These are phyloP conservation scores for Omphalotus guepiniiformis DNA, from an alignment of 768 basidiomycete genomes.

Conservation along the genomic window DNA sequence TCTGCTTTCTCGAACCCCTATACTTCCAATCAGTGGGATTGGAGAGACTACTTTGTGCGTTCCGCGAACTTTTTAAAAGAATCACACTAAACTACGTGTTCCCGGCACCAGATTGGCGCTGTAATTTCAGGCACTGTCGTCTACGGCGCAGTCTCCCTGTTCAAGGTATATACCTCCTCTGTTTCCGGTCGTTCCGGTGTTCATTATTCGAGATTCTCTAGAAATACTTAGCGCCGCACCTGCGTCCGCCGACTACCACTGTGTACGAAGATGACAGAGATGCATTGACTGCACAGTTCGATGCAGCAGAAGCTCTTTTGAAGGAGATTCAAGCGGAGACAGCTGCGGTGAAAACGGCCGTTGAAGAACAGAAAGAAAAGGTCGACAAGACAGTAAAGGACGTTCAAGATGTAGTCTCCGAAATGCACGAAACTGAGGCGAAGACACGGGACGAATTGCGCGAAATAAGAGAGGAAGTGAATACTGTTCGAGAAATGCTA, in stretches of 20 bases:
- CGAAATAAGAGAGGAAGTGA: slow-evolving; percentile 88
- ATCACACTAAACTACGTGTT: neutral
- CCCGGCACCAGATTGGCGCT: slow-evolving; percentile 69
- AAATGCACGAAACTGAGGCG: slow-evolving; percentile 74
- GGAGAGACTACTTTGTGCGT: slow-evolving; percentile 96
- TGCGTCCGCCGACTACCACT: slow-evolving; percentile 81
- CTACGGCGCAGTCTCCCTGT: slow-evolving; percentile 76
- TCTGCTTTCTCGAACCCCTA: slow-evolving; percentile 41
- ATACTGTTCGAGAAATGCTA: slow-evolving; percentile 84
- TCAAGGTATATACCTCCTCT: slow-evolving; percentile 48
- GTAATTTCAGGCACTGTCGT: slow-evolving; percentile 84
- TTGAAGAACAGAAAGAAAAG: slow-evolving; percentile 71
- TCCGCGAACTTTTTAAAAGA: neutral
- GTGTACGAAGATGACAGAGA: slow-evolving; percentile 88
- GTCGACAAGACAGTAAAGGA: slow-evolving; percentile 70
- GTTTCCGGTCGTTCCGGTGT: neutral
- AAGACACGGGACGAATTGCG: slow-evolving; percentile 85
- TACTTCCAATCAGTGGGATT: slow-evolving; percentile 71
- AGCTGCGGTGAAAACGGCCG: slow-evolving; percentile 60
- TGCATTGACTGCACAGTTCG: slow-evolving; percentile 83
- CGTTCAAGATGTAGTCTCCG: slow-evolving; percentile 66
- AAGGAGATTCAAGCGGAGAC: slow-evolving; percentile 80
- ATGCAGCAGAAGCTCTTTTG: slow-evolving; percentile 77
- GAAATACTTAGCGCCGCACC: slow-evolving; percentile 91
- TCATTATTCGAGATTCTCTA: slow-evolving; percentile 29